Evolutionary conservation across 805 yeast species (phyloP).

Genomic region (Blastobotrys muscicola): DNA sequence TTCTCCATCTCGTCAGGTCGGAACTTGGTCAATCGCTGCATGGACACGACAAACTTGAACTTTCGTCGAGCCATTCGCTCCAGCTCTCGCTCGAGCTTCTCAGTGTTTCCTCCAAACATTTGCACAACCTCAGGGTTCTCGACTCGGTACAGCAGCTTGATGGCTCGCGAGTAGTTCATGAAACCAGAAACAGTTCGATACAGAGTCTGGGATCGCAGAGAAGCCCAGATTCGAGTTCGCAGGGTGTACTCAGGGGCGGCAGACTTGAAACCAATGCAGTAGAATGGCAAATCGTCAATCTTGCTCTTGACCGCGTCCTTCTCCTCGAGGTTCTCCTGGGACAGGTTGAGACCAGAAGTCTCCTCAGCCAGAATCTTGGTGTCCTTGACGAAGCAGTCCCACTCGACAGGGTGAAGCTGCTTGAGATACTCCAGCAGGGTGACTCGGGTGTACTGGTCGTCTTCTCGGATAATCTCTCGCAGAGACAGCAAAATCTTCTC

Average conservation of each 20-base stretch:
- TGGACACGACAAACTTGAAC: constrained; percentile 70
- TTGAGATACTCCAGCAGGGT: constrained; percentile 76
- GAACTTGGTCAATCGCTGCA: constrained; percentile 75
- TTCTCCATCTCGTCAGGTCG: constrained; percentile 56
- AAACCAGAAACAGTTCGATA: constrained; percentile 80
- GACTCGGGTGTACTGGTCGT: constrained; percentile 50
- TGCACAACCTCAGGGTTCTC: constrained; percentile 43
- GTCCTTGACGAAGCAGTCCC: constrained; percentile 74
- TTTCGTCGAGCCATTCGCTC: constrained; percentile 76
- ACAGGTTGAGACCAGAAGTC: constrained; percentile 1
- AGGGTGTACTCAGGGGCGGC: constrained; percentile 53
- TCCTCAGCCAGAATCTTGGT: constrained; percentile 35
- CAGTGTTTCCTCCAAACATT: constrained; percentile 98
- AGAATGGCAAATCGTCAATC: constrained; percentile 57
- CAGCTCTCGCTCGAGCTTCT: constrained; percentile 87
- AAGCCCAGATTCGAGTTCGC: constrained; percentile 82
- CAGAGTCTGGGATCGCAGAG: constrained; percentile 72
- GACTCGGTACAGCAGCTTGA: constrained; percentile 55
- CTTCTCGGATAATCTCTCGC: constrained; percentile 66
- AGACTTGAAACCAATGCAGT: constrained; percentile 63
- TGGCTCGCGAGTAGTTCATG: constrained; percentile 66
- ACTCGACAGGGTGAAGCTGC: constrained; percentile 59
- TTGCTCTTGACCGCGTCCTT: constrained; percentile 18
- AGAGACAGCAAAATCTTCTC: constrained; percentile 72
- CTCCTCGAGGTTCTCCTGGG: constrained; percentile 1